Conservation (phyloP, 345 rosid species). For the Abelmoschus esculentus region DNA sequence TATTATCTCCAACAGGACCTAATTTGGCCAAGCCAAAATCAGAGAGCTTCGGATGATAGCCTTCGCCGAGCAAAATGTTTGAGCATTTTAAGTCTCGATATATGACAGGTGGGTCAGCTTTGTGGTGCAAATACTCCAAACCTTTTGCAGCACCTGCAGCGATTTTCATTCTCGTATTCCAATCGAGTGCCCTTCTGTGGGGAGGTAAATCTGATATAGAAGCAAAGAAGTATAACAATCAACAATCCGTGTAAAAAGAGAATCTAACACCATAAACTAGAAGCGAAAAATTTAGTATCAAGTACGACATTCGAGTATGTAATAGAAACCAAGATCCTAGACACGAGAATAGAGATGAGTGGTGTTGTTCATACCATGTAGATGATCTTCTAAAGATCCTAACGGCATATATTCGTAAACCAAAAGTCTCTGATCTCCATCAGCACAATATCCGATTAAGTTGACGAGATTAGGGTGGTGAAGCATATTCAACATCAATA, state of each 20-base stretch:
- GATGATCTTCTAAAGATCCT: slow-evolving; percentile 89
- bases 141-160: slow-evolving; percentile 78
- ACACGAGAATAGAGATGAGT: too few species aligned
- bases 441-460: slow-evolving; percentile 90
- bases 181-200: slow-evolving; percentile 48
- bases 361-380: slow-evolving; percentile 43
- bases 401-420: slow-evolving; percentile 94
- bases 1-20: slow-evolving; percentile 71
- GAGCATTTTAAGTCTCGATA: slow-evolving; percentile 68
- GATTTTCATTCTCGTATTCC: slow-evolving; percentile 67
- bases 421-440: slow-evolving; percentile 89
- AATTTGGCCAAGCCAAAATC: slow-evolving; percentile 73
- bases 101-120: slow-evolving; percentile 63
- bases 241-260: too few species aligned
- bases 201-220: slow-evolving; percentile 44
- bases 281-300: neutral
- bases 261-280: too few species aligned
- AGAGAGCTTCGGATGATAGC: slow-evolving; percentile 57
- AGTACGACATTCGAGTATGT: neutral
- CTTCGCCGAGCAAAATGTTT: slow-evolving; percentile 55
- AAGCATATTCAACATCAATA: slow-evolving; percentile 83
- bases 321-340: neutral
- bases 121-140: slow-evolving; percentile 59
- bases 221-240: neutral
- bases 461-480: slow-evolving; percentile 89